phyloP scores from a whole-genome alignment of 331 rosid genomes.

The Acacia pycnantha region DNA sequence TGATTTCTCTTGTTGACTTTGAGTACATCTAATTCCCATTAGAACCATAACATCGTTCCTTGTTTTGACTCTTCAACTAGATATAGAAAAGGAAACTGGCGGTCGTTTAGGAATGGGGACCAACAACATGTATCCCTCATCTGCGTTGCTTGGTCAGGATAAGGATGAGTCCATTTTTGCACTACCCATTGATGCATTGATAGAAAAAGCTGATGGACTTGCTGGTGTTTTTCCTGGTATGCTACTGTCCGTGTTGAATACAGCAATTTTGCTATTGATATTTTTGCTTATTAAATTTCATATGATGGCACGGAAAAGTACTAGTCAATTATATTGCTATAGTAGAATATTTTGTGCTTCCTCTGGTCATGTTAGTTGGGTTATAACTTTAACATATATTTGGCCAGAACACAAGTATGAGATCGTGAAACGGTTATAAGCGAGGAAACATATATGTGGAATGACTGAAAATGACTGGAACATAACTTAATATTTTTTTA shows the following conservation, averaged over 20 bases:
- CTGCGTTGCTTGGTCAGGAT: constrained; percentile 71
- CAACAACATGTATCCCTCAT: constrained; percentile 80
- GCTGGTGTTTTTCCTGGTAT: constrained; percentile 77
- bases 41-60: background rate
- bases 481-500: too few relatives aligned
- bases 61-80: constrained; percentile 36
- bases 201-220: constrained; percentile 66
- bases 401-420: constrained; percentile 92
- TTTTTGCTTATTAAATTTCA: background rate
- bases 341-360: background rate
- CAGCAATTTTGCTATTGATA: background rate
- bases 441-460: constrained; percentile 96
- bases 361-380: background rate
- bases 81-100: constrained; percentile 79
- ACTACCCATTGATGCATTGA: constrained; percentile 41
- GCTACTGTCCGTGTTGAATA: background rate
- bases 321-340: background rate
- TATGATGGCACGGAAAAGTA: background rate
- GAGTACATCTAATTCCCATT: background rate
- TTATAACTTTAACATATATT: constrained; percentile 22
- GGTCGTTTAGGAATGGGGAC: constrained; percentile 86
- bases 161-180: constrained; percentile 69
- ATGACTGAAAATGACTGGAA: too few relatives aligned
- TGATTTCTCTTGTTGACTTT: background rate
- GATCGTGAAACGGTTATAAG: constrained; percentile 98